These are phyloP conservation scores for Hypoxylon fuscum DNA, from an alignment of 495 filamentous ascomycete genomes.

Conservation along the genomic window DNA sequence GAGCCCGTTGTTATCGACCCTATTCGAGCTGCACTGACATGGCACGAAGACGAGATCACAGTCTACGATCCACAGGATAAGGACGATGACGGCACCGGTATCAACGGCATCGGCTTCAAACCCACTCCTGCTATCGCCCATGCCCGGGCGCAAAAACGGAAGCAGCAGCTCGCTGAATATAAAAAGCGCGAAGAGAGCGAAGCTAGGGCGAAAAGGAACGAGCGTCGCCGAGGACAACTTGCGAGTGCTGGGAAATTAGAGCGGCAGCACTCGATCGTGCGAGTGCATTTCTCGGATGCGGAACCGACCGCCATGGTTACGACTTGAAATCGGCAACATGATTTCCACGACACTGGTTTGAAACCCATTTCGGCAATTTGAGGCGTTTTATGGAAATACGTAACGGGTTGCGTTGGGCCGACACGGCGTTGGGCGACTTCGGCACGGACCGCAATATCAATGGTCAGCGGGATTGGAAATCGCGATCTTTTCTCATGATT, in stretches of 20 bases:
- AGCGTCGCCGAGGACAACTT: conserved; percentile 62
- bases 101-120: conserved; percentile 90
- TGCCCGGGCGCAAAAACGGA: conserved; percentile 75
- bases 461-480: conserved; percentile 9
- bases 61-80: conserved; percentile 78
- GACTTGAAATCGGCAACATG: conserved; percentile 25
- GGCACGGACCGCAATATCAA: conserved; percentile 11
- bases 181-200: conserved; percentile 82
- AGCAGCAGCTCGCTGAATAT: conserved; percentile 87
- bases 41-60: conserved; percentile 87
- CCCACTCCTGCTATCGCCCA: conserved; percentile 86
- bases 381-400: conserved; percentile 31
- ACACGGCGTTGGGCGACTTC: conserved; percentile 21
- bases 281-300: conserved; percentile 40
- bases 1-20: conserved; percentile 57
- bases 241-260: conserved; percentile 24
- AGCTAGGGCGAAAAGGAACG: conserved; percentile 76
- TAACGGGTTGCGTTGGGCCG: conserved; percentile 8
- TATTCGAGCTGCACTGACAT: conserved; percentile 68
- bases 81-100: conserved; percentile 79
- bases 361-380: conserved; percentile 23
- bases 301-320: conserved; percentile 42
- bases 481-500: conserved; percentile 5
- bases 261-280: conserved; percentile 40
- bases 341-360: neutral